Conservation (phyloP, 2,329 filamentous ascomycete genomes). For the Ophidiomyces ophidiicola region DNA sequence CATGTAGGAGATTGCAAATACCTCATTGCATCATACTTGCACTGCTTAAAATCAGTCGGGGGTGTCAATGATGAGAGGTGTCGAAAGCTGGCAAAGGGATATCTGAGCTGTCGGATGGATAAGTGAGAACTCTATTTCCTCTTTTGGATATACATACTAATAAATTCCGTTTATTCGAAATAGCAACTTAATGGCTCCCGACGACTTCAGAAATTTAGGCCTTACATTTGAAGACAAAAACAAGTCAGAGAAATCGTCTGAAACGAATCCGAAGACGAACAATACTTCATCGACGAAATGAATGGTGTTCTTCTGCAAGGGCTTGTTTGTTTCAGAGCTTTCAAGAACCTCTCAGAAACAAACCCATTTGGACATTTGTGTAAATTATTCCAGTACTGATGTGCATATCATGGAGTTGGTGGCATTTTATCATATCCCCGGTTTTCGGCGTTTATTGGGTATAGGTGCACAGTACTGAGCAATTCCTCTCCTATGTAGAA, state of each 20-base stretch:
- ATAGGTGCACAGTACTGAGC: not conserved
- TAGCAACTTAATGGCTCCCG: slow-evolving; percentile 89
- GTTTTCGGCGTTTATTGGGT: not conserved
- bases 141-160: too few species aligned
- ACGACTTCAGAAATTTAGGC: slow-evolving; percentile 89
- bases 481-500: slow-evolving; percentile 9
- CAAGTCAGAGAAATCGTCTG: slow-evolving; percentile 11
- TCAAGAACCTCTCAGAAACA: too few species aligned
- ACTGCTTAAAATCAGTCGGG: slow-evolving; percentile 70
- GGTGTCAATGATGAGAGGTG: slow-evolving; percentile 82
- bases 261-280: not conserved
- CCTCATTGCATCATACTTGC: slow-evolving; percentile 72
- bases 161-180: not conserved
- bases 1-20: slow-evolving; percentile 74
- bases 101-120: slow-evolving; percentile 89
- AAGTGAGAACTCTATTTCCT: slow-evolving; percentile 45
- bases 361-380: not conserved
- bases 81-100: slow-evolving; percentile 72
- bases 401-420: slow-evolving; percentile 1
- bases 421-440: not conserved
- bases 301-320: not conserved
- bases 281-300: not conserved
- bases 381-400: not conserved
- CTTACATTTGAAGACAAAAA: slow-evolving; percentile 46
- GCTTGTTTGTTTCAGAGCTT: not conserved